A percentile compares a stretch with the other conserved stretches of the same genome.
phyloP scores from a whole-genome alignment of 306 rosid genomes.

The Carpinus fangiana region DNA sequence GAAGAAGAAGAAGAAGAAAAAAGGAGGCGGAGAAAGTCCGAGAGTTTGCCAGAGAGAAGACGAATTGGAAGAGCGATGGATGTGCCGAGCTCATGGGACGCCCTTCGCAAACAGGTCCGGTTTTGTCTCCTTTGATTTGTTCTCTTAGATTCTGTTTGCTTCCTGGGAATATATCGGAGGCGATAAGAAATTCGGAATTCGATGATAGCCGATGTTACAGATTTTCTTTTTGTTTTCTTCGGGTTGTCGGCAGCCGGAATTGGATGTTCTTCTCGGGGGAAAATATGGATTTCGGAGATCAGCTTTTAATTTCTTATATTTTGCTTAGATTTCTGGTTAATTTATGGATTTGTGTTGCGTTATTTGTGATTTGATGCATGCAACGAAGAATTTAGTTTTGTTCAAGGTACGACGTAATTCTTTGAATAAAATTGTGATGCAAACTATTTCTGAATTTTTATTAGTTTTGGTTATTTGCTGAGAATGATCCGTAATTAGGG shows the following conservation, averaged over 20 bases:
- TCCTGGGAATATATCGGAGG: not conserved
- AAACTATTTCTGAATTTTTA: not conserved
- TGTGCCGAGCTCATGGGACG: constrained; percentile 83
- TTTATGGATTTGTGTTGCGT: constrained; percentile 16
- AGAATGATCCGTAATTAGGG: not conserved
- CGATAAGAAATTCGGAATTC: constrained; percentile 14
- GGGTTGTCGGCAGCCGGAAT: constrained; percentile 18
- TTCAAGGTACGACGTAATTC: not conserved
- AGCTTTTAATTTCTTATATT: constrained; percentile 5
- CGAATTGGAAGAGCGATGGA: constrained; percentile 56
- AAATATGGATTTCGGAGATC: constrained; percentile 13
- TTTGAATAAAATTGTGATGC: not conserved
- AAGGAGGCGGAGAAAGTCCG: not conserved
- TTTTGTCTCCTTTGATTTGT: not conserved
- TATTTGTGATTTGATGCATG: not conserved
- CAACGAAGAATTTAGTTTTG: not conserved
- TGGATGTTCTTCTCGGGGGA: not conserved
- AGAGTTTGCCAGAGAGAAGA: not conserved
- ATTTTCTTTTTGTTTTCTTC: constrained; percentile 15
- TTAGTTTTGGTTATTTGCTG: not conserved
- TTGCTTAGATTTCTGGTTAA: not conserved
- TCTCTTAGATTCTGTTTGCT: constrained; percentile 5
- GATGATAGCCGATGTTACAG: not conserved
- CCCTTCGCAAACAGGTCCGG: constrained; percentile 89
- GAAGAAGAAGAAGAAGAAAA: not conserved